A percentile compares a stretch with the other conserved stretches of the same genome.
phyloP scores from a whole-genome alignment of 2,329 filamentous ascomycete genomes.

The Penicillium sp. region DNA sequence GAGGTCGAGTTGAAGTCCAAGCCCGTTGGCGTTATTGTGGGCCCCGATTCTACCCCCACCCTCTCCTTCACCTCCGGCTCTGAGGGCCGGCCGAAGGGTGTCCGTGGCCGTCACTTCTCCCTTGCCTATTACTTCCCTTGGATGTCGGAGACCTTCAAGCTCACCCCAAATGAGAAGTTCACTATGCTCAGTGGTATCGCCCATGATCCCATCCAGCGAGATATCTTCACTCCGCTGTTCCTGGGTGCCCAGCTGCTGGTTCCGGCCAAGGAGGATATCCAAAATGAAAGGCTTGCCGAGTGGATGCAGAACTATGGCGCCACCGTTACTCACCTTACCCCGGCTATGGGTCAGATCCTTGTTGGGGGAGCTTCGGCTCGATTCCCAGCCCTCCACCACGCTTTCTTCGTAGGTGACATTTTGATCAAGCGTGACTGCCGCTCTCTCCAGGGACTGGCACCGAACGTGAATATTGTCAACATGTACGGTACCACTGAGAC shows the following conservation, averaged over 20 bases:
- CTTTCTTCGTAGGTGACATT: constrained; percentile 90
- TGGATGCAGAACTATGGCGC: constrained; percentile 78
- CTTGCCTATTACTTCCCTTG: constrained; percentile 85
- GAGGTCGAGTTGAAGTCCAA: constrained; percentile 54
- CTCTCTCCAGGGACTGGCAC: constrained; percentile 70
- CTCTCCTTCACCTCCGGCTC: constrained; percentile 70
- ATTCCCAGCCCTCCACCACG: constrained; percentile 73
- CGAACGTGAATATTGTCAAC: constrained; percentile 74
- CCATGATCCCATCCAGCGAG: constrained; percentile 56
- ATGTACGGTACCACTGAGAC: constrained; percentile 91
- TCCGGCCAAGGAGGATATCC: constrained; percentile 78
- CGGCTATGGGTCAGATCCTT: constrained; percentile 93
- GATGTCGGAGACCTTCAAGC: constrained; percentile 82
- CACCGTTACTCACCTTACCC: constrained; percentile 85
- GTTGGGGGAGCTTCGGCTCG: constrained; percentile 76
- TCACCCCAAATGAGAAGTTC: constrained; percentile 71
- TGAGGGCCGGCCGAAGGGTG: constrained; percentile 81
- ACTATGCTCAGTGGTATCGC: constrained; percentile 84
- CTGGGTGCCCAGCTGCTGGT: constrained; percentile 76
- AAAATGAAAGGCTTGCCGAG: constrained; percentile 79
- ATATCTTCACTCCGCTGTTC: constrained; percentile 90
- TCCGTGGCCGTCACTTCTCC: constrained; percentile 81
- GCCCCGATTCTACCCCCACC: constrained; percentile 79
- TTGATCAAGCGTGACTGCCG: constrained; percentile 80
- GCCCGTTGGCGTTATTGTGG: constrained; percentile 71